Conservation (phyloP, 441 rosid species). For the Gossypium aridum region DNA sequence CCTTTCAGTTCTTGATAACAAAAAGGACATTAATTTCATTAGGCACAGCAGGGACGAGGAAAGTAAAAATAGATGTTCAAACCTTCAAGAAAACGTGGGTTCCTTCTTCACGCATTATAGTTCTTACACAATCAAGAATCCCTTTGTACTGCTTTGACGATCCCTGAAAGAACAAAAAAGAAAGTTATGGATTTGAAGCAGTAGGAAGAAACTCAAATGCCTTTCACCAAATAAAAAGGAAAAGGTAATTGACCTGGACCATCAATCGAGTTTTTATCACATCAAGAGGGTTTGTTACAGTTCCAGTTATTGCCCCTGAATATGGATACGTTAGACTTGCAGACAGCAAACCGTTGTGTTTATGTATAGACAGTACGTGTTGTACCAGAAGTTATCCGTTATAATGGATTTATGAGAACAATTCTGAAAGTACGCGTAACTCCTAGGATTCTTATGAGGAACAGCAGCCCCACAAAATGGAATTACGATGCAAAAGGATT, state of each 20-base stretch:
- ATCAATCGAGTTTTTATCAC: conserved; percentile 92
- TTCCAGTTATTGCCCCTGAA: conserved; percentile 89
- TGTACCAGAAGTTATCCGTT: neutral
- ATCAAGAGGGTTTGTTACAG: conserved; percentile 92
- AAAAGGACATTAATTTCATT: neutral
- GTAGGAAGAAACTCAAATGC: neutral
- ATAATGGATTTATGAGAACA: neutral
- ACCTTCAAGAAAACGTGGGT: conserved; percentile 81
- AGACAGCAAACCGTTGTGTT: neutral
- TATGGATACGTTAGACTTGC: neutral
- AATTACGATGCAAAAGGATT: neutral
- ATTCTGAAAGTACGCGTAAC: neutral
- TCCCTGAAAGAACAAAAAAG: conserved; percentile 36
- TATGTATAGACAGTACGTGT: neutral
- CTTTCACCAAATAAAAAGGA: neutral
- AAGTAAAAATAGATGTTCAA: neutral
- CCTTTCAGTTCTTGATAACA: neutral
- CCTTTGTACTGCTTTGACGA: conserved; percentile 81
- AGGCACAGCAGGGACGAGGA: neutral
- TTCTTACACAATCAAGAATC: conserved; percentile 71
- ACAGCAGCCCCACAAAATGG: neutral
- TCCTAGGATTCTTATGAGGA: neutral
- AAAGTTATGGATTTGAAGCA: neutral
- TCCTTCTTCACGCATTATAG: conserved; percentile 81
- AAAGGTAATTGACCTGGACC: conserved; percentile 55